Base-by-base conservation (phyloP, 768 basidiomycete genomes). In the Hygrocybe punicea region DNA sequence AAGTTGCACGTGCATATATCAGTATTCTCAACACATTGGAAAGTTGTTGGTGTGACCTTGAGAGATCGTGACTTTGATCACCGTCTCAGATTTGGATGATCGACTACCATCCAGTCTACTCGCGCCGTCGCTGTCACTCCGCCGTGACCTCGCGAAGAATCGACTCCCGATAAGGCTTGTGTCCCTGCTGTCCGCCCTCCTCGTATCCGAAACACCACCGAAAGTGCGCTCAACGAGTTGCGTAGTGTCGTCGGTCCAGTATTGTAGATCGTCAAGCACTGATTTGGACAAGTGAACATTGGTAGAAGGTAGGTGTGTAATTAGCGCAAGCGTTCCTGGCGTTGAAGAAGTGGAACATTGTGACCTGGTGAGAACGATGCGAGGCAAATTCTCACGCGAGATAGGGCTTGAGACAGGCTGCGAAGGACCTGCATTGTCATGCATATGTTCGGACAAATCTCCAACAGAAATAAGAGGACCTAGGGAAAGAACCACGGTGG, bases 161-260 rank as follows among this genome's bases (percentile, higher is more conserved):
- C 84, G 82, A 63, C 91, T 92, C 36, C 90, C 91, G 55, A 93
- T 87, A 51, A 93, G 70, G 65, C 84, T 86, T 29, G 85, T 68
- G 67, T 86, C 82, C 53, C 74, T 75, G 59, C 81, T 83, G 56
- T 73, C 73, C 51, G 65, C 60, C 21, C 64, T 68, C 56, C 76
- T 69, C 16, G 61, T 61, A 36, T 58, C 55, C 34, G 57, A 60
- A 17, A 62, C 60, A 10, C 59, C 59, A 16, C 61, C 62, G 11
- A 73, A 69, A 6, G 76, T 70, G 14, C 73, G 77, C 51, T 89
- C 88, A 3, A 87, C 63, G 51, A 87, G 79, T 63, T 89, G 91
- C n/a, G 85, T 74, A 24, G 86, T 67, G 65, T 98, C 94, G 66
- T 99, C 97, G 6, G 85, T 86, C 79, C 89, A 91, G 64, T 86